Evolutionary conservation across 129 eudicot genomes (phyloP).

Genomic region (Cynara cardunculus): DNA sequence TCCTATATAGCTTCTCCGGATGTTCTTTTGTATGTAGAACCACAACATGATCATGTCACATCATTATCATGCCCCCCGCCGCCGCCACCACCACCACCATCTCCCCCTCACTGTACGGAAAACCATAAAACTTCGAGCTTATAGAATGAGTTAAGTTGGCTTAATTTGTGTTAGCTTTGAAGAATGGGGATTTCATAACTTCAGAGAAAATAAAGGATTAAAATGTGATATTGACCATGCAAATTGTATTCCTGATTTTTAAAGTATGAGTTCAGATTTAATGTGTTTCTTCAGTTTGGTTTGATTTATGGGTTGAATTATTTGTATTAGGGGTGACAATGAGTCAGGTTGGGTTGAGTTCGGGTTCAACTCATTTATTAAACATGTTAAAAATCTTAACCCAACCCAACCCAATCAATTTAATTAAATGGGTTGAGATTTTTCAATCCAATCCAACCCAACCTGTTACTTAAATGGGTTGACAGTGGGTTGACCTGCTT

Average conservation of each 20-base stretch:
- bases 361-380: no score
- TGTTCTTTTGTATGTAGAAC: slow-evolving; percentile 3
- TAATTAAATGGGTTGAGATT: no score
- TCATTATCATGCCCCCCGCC: not conserved
- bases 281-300: not conserved
- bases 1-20: slow-evolving; percentile 10
- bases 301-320: not conserved
- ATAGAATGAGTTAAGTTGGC: not conserved
- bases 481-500: no score
- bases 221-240: not conserved
- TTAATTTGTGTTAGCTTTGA: not conserved
- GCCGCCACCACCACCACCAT: not conserved
- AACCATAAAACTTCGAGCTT: not conserved
- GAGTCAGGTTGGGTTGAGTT: no score
- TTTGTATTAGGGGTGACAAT: no score
- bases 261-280: not conserved
- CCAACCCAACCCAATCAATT: no score
- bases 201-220: not conserved
- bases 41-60: slow-evolving; percentile 7
- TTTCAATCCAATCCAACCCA: no score
- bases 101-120: not conserved
- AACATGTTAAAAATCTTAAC: no score
- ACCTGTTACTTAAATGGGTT: no score
- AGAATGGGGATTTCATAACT: not conserved
- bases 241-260: not conserved